Evolutionary conservation across 2,329 filamentous ascomycete genomes (phyloP), one percentile per base, ranked within the genome.

Genomic region (Apiospora aurea): DNA sequence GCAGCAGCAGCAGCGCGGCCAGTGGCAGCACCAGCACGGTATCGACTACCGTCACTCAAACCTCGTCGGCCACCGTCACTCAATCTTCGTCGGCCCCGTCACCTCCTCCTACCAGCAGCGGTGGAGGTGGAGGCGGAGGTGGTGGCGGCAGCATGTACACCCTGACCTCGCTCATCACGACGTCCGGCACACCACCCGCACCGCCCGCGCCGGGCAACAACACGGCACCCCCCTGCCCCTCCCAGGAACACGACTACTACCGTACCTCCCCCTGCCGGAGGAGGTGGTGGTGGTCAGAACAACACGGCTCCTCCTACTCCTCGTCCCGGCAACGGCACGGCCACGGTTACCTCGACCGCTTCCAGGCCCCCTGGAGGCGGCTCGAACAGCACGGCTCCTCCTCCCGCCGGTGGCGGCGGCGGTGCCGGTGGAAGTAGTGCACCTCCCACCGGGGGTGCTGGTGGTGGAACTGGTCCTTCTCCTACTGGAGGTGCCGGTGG

Each of bases 141-240:
- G 53, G 53, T 4, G 53, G 57, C 1, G 57, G 57, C 5, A 34
- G 57, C 57, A 64, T 64, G 34, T 41, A 64, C 34, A 64, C 57
- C 18, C 57, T 64, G 29, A 41, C 57, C 34, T 64, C 57, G 34
- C 29, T 64, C 18, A 64, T 64, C 57, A 64, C 57, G 34, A 38
- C 34, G 34, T 64, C 57, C 4, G 57, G 57, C 34, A 64, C 57
- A 34, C 57, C 57, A 14, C 29, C 57, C 18, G 18, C 57, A 11
- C 11, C 24, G 29, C 16, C 57, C 29, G 29, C 26, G 34, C 18
- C 57, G 18, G 29, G 14, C 2, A 61, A 61, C 53, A 64, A 34
- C 34, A 64, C 57, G 7, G 21, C 57, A 1, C 57, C 57, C 2
- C 2, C 26, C 53, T 7, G 51, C 51, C 10, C 26, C 53, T 34